Evolutionary conservation across 345 rosid genomes (phyloP).

Genomic region (Acer negundo): DNA sequence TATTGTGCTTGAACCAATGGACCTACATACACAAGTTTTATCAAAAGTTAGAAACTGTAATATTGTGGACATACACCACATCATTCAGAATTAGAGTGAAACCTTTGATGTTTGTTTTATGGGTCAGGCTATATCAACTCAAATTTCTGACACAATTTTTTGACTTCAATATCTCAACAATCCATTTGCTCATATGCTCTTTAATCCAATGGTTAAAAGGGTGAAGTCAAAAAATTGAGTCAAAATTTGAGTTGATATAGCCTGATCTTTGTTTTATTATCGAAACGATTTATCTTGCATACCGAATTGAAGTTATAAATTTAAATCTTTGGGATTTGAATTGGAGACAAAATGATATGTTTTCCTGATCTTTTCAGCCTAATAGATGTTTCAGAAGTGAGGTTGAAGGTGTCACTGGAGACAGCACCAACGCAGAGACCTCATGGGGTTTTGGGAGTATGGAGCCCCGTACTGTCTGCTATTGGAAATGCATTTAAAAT

Average conservation of each 20-base stretch:
- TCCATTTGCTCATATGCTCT: no score
- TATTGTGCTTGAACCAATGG: not conserved
- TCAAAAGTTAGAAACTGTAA: not conserved
- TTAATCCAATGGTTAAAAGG: no score
- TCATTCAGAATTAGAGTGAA: not conserved
- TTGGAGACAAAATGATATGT: not conserved
- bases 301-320: not conserved
- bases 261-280: not conserved
- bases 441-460: constrained; percentile 86
- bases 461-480: constrained; percentile 96
- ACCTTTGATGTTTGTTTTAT: not conserved
- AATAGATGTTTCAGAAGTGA: constrained; percentile 90
- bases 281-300: constrained; percentile 15
- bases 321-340: constrained; percentile 1
- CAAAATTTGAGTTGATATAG: no score
- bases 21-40: not conserved
- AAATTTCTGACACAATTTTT: no score
- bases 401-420: constrained; percentile 85
- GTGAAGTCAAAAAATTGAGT: no score
- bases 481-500: constrained; percentile 96
- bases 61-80: not conserved
- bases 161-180: no score
- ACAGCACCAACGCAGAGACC: constrained; percentile 95
- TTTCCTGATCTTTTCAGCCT: constrained; percentile 56
- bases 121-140: no score